Evolutionary conservation across 225 moss, liverwort and hornwort species (phyloP), one percentile per base, ranked within the genome.

Genomic region (Climacium dendroides): DNA sequence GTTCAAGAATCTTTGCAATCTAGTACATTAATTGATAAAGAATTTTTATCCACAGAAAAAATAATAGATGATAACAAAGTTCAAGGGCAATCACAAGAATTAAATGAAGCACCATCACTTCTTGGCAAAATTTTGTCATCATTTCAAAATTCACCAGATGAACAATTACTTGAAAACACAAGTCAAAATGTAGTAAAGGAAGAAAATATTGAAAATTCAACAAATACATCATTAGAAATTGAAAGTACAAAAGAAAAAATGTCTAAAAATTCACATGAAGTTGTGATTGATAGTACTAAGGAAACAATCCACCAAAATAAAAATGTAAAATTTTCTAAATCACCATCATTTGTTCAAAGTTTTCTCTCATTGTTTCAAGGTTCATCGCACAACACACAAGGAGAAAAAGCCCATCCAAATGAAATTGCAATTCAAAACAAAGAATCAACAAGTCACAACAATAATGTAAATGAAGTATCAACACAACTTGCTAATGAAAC

Each of bases 301-400:
- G 78, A 78, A 32, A 59, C 28, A 70, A 14, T 0, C 14, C 30
- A 48, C 13, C 30, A 70, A 88, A 52, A 59, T 63, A 85, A 75
- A 81, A 75, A 25, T 59, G 23, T 55, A 83, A 91, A 86, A 62
- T 15, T 55, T 34, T 83, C 69, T 13, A 91, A 88, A 69, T 74
- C 86, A 32, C 72, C 85, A 28, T 90, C 91, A 19, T 85, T 89
- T 48, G 67, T 55, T 25, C 39, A 89, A 88, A 88, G 67, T 47
- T 75, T 91, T 22, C 53, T 89, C 35, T 78, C 89, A 48, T 83
- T 89, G 6, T 91, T 91, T 85, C 87, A 91, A 88, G 74, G 83
- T n/a, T 61, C 86, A 63, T 23, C 80, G 77, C 76, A 48, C 6
- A 62, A 43, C 10, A 26, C 7, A 28, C 20, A 78, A 39, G 55